Evolutionary conservation across 2,329 filamentous ascomycete genomes (phyloP).

Genomic region (Aspergillus ibericus): DNA sequence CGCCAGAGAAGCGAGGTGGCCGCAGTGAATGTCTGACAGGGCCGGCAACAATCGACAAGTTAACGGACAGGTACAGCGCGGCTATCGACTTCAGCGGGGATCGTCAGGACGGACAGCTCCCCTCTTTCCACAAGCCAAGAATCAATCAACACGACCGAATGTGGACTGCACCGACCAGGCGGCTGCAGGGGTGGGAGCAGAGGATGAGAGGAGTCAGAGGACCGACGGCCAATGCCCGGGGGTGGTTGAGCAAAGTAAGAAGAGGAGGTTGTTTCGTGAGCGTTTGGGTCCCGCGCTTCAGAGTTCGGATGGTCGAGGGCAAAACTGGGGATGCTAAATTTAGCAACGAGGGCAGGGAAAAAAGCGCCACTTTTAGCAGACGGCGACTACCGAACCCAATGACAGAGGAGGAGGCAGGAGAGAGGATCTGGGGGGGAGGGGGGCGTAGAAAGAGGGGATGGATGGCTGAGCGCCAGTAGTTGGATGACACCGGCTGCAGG

Average conservation of each 20-base stretch:
- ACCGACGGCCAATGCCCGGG: constrained; percentile 18
- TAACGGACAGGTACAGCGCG: constrained; percentile 11
- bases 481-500: constrained; percentile 11
- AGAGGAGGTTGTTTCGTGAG: constrained; percentile 16
- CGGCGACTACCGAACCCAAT: constrained; percentile 15
- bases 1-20: constrained; percentile 13
- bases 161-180: constrained; percentile 14
- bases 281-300: constrained; percentile 19
- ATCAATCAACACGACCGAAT: constrained; percentile 5
- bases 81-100: constrained; percentile 13
- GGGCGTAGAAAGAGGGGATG: constrained; percentile 15
- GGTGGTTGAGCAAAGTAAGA: constrained; percentile 11
- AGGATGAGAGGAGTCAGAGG: constrained; percentile 1
- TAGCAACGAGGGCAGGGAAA: constrained; percentile 28
- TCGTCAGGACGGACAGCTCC: constrained; percentile 2
- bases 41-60: constrained; percentile 4
- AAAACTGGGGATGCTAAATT: constrained; percentile 34
- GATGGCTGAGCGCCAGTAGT: constrained; percentile 10
- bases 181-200: constrained; percentile 9
- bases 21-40: constrained; percentile 8
- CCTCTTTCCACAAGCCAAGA: constrained; percentile 3
- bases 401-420: constrained; percentile 1
- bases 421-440: constrained; percentile 5
- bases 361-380: constrained; percentile 29
- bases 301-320: constrained; percentile 18